Base-by-base conservation (phyloP, 2,329 filamentous ascomycete genomes). In the Ascochyta clinopodiicola region DNA sequence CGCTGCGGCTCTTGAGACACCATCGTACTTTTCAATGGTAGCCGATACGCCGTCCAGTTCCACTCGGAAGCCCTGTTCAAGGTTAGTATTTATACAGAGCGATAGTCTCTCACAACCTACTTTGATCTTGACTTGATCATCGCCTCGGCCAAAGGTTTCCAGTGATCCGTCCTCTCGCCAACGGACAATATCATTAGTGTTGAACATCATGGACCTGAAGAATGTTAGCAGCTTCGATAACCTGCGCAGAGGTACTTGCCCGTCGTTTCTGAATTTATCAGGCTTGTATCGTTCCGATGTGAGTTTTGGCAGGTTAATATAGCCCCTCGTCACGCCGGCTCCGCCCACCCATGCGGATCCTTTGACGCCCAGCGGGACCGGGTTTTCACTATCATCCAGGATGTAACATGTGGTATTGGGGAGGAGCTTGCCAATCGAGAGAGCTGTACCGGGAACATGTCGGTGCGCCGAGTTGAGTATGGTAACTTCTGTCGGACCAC, bases 101-200 rank as follows among this genome's bases (percentile, higher is more conserved):
- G 5, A 2, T 13, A 4, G 15, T 19, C 6, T 17, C 32, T 9
- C 3, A 2, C 9, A 15, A 29, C 50, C 39, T 54, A 71, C 71
- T 60, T 85, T 84, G 65, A 87, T 79, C 70, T 87, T 87, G 56
- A 87, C 81, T 64, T 87, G 85, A 56, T 86, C 84, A 61, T 87
- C 85, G n/a, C 77, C 77, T 32, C 84, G 80, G 3, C 85, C 84
- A 31, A 85, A 78, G 21, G 82, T 83, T 38, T 84, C 78, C 34
- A 87, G 75, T 24, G 77, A 79, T 10, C 85, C 84, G 61, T 84
- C 80, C 2, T 75, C 66, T 34, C 77, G 76, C 84, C 84, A 86
- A 12, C 77, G 76, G 17, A 81, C 83, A 21, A 87, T 76, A 60
- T 87, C 85, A 6, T 84, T 85, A 1, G 85, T 87, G 62, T 84